These are phyloP conservation scores for Lactarius indigo DNA, from an alignment of 768 basidiomycete species.

Conservation along the genomic window DNA sequence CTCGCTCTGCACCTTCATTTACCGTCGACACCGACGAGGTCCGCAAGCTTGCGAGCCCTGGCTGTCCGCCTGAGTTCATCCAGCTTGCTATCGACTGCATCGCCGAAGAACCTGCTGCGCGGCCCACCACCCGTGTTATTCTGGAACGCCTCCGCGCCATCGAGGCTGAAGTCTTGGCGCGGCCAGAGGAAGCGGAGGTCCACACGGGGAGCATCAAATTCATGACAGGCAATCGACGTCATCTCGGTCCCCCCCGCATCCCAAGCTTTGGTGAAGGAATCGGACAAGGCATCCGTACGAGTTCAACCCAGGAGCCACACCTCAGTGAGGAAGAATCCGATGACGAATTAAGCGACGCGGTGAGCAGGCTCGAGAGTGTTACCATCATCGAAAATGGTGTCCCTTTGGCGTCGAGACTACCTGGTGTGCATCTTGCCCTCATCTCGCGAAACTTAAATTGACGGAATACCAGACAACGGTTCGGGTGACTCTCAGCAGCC, in stretches of 20 bases:
- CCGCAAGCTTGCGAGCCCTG: constrained; percentile 56
- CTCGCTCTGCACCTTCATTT: constrained; percentile 77
- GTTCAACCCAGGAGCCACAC: constrained; percentile 31
- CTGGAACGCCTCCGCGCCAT: constrained; percentile 76
- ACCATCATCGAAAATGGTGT: constrained; percentile 42
- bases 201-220: constrained; percentile 87
- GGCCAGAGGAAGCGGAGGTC: constrained; percentile 62
- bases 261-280: constrained; percentile 81
- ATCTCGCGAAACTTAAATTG: not conserved
- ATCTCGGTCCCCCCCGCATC: constrained; percentile 63
- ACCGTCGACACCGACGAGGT: constrained; percentile 76
- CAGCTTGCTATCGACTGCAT: constrained; percentile 78
- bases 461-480: constrained; percentile 3
- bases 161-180: constrained; percentile 75
- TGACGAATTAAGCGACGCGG: constrained; percentile 62
- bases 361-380: constrained; percentile 50
- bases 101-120: constrained; percentile 52
- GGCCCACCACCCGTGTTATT: constrained; percentile 77
- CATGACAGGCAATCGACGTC: constrained; percentile 63
- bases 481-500: constrained; percentile 38
- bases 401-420: constrained; percentile 4
- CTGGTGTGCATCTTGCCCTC: constrained; percentile 14
- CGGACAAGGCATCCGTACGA: constrained; percentile 51
- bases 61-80: constrained; percentile 77
- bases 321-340: constrained; percentile 57